Percentiles rank a stretch among this genome's conserved stretches.
These are phyloP conservation scores for Hemisphaericaspora nanyangensis DNA, from an alignment of 805 yeast species.

Conservation along the genomic window DNA sequence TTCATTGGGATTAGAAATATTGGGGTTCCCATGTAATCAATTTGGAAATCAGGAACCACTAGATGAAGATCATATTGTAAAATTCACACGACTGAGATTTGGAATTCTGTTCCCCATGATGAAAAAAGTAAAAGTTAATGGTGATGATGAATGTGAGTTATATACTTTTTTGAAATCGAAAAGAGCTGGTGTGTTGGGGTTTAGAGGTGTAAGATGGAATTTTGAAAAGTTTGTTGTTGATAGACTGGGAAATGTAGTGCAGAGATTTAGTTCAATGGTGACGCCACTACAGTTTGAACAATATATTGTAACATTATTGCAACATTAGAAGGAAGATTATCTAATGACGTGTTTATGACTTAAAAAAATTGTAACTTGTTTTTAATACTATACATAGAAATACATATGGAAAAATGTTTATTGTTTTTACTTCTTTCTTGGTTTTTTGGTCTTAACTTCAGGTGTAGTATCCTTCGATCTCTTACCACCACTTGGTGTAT, in stretches of 20 bases:
- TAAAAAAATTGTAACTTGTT: no score
- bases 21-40: conserved; percentile 84
- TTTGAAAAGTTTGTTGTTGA: conserved; percentile 70
- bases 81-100: conserved; percentile 17
- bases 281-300: conserved; percentile 58
- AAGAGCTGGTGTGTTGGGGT: conserved; percentile 30
- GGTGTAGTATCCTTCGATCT: conserved; percentile 13
- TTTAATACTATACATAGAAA: no score
- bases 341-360: no score
- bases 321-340: no score
- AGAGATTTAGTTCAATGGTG: conserved; percentile 63
- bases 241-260: conserved; percentile 52
- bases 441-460: conserved; percentile 10
- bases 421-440: conserved; percentile 5
- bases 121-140: conserved; percentile 36
- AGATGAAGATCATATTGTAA: conserved; percentile 34
- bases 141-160: conserved; percentile 25
- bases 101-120: conserved; percentile 37
- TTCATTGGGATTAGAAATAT: conserved; percentile 57
- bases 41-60: conserved; percentile 81
- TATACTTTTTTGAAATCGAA: conserved; percentile 26
- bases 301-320: conserved; percentile 17
- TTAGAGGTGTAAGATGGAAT: conserved; percentile 63
- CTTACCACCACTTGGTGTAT: conserved; percentile 5
- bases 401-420: no score